These are phyloP conservation scores for Petunia hybrid DNA, from an alignment of 305 asterid genomes.

Conservation along the genomic window DNA sequence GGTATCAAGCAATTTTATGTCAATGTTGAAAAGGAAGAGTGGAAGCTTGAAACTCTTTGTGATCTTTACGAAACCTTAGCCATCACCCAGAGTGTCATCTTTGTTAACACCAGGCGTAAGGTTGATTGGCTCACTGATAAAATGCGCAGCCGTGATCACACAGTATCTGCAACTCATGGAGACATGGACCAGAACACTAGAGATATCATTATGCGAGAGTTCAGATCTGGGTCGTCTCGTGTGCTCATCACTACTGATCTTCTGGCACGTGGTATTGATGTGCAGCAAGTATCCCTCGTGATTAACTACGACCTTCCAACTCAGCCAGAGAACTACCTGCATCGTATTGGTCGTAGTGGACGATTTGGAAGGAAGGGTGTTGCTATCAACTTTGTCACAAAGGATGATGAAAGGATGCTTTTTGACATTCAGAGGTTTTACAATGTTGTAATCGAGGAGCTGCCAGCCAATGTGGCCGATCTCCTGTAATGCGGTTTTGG, in stretches of 20 bases:
- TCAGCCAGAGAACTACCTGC: conserved; percentile 92
- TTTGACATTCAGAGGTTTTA: conserved; percentile 79
- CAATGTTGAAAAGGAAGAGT: conserved; percentile 75
- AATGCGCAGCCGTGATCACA: conserved; percentile 81
- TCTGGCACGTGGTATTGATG: conserved; percentile 94
- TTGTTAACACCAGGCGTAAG: conserved; percentile 85
- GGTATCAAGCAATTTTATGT: conserved; percentile 86
- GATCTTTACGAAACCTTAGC: conserved; percentile 84
- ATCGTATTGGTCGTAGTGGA: conserved; percentile 96
- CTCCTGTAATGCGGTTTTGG: conserved; percentile 64
- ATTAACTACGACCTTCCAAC: conserved; percentile 93
- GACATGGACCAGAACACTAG: conserved; percentile 96
- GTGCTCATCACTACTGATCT: conserved; percentile 93
- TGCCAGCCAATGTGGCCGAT: conserved; percentile 94
- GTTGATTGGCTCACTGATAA: conserved; percentile 89
- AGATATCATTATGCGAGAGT: conserved; percentile 88
- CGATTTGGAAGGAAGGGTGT: conserved; percentile 95
- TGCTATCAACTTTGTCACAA: conserved; percentile 82
- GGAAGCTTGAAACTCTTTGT: conserved; percentile 90
- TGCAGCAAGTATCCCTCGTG: conserved; percentile 89
- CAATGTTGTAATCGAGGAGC: conserved; percentile 80
- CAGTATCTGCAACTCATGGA: conserved; percentile 81
- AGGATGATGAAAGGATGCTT: conserved; percentile 84
- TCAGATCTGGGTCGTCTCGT: conserved; percentile 90
- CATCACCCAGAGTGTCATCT: conserved; percentile 87